Base-by-base conservation (phyloP, 2,329 filamentous ascomycete genomes). In the Trichoderma atroviride region DNA sequence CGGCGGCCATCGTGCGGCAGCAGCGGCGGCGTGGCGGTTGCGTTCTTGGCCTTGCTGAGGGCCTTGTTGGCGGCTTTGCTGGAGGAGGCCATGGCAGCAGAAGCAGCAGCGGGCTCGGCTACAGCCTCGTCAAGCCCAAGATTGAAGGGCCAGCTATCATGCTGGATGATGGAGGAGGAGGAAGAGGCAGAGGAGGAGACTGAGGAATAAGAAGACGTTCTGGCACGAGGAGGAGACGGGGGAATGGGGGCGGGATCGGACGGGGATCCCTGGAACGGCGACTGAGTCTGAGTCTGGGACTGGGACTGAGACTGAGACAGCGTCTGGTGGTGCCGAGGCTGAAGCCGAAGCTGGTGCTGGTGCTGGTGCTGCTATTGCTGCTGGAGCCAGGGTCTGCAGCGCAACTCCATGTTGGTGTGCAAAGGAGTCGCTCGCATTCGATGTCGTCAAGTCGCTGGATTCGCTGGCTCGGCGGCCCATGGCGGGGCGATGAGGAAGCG, bases 11-110 rank as follows among this genome's bases (percentile, higher is more conserved):
- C 73, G 69, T 71, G 74, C 47, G 76, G 76, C 68, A 72, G 76
- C 68, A 81, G 76, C 64, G 81, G 78, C 33, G 81, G 79, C 56
- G 78, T 78, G 72, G 76, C 22, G 13, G 61, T 53, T n/a, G 62
- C 24, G 37, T 27, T 66, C 52, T 55, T 37, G 40, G 55, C 64
- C 55, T 40, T 58, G 55, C 55, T 33, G 29, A 43, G 57, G 63
- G 63, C 63, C 31, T 66, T 66, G 63, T 40, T 58, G 22, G 55
- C 50, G 63, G 63, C 63, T 43, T 66, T 66, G 63, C 63, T 58
- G 63, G 63, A 67, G 55, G 64, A 58, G 29, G 64, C 55, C 64
- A 67, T 67, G 64, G 53, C 69, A 67, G 71, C 70, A 69, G 69
- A 70, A 59, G 63, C 65, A 66, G 69, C 52, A 53, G 69, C 52